A percentile compares a stretch with the other conserved stretches of the same genome.
phyloP scores from a whole-genome alignment of 768 basidiomycete species.

The Dictyophora rubrovolvata region DNA sequence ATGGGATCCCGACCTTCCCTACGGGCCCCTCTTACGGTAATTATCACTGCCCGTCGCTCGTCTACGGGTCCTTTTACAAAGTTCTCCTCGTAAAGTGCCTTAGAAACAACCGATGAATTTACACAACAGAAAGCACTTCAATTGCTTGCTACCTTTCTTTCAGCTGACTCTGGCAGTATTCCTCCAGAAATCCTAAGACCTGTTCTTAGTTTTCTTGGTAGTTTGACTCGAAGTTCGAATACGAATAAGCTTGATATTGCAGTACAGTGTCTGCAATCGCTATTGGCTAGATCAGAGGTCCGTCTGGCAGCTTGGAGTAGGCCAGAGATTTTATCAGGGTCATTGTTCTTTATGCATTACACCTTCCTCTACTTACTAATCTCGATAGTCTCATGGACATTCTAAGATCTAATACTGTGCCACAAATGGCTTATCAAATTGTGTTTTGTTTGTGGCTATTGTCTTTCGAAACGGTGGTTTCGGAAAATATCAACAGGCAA shows the following conservation, averaged over 20 bases:
- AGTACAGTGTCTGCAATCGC: conserved; percentile 81
- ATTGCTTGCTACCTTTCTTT: conserved; percentile 78
- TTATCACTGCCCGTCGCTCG: conserved; percentile 13
- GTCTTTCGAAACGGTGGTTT: conserved; percentile 80
- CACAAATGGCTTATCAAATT: conserved; percentile 95
- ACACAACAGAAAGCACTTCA: conserved; percentile 86
- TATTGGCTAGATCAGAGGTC: conserved; percentile 73
- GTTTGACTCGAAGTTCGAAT: conserved; percentile 45
- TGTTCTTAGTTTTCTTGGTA: conserved; percentile 49
- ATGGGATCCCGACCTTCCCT: conserved; percentile 72
- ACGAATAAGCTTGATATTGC: conserved; percentile 76
- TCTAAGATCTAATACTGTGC: conserved; percentile 67
- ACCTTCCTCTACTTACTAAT: neutral
- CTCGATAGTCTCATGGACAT: conserved; percentile 65
- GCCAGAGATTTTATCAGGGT: conserved; percentile 62
- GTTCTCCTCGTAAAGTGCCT: conserved; percentile 41
- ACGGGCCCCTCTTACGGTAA: conserved; percentile 66
- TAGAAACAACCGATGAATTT: conserved; percentile 87
- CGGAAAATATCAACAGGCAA: conserved; percentile 81
- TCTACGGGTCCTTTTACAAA: neutral
- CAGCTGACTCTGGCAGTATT: conserved; percentile 41
- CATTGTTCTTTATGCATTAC: conserved; percentile 12
- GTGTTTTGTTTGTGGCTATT: conserved; percentile 90
- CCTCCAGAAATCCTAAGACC: conserved; percentile 45
- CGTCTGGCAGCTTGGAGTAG: conserved; percentile 74